These are phyloP conservation scores for Triadica sebifera DNA, from an alignment of 345 rosid genomes.

Conservation along the genomic window DNA sequence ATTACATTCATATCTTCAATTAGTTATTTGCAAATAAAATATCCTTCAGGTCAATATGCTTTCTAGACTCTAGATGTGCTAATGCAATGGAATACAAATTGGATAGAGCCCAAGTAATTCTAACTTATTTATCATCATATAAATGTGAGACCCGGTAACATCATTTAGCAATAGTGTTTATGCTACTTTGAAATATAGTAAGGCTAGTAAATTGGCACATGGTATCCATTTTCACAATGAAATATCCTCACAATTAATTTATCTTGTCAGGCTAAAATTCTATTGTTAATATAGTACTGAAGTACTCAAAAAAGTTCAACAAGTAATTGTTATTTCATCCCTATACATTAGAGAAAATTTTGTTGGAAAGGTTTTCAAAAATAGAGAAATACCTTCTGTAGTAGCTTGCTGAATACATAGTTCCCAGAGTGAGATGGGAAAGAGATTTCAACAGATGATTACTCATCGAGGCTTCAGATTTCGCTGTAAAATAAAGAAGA, in stretches of 20 bases:
- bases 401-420: conserved; percentile 18
- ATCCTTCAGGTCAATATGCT: not conserved
- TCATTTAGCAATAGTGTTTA: not conserved
- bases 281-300: not conserved
- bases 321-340: conserved; percentile 11
- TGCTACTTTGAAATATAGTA: not conserved
- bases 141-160: not conserved
- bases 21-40: too few relatives aligned
- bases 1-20: too few relatives aligned
- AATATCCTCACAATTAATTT: not conserved
- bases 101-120: not conserved
- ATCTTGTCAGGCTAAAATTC: too few relatives aligned
- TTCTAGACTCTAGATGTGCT: not conserved
- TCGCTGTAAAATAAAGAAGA: conserved; percentile 32
- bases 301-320: conserved; percentile 1
- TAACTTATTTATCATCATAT: not conserved
- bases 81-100: too few relatives aligned
- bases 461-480: conserved; percentile 39
- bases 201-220: not conserved
- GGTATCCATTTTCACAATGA: not conserved
- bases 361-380: conserved; percentile 10
- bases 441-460: not conserved
- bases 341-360: conserved; percentile 13
- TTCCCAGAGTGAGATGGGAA: conserved; percentile 3
- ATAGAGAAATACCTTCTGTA: conserved; percentile 26